These are phyloP conservation scores for Ceratocystis lukuohia DNA, from an alignment of 2,329 filamentous ascomycete genomes.

Conservation along the genomic window DNA sequence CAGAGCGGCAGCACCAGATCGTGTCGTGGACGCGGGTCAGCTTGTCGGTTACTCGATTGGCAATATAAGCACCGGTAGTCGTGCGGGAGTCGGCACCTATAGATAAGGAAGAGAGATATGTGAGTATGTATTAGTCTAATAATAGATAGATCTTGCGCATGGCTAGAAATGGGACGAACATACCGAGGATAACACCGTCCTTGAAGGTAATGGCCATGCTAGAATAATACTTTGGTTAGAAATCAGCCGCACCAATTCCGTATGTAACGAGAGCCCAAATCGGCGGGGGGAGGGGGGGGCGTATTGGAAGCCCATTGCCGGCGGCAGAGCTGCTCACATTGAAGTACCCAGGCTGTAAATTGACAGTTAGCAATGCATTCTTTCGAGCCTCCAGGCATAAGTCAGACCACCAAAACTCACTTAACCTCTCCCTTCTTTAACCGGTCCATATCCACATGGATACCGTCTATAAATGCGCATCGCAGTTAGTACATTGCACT, in stretches of 20 bases:
- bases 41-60: constrained; percentile 98
- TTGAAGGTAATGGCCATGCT: constrained; percentile 99
- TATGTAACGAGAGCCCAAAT: neutral
- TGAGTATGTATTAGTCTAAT: neutral
- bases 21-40: constrained; percentile 96
- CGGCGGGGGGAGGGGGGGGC: too few species aligned
- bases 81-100: constrained; percentile 87
- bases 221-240: constrained; percentile 22
- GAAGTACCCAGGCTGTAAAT: constrained; percentile 75
- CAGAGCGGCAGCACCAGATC: constrained; percentile 98
- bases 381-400: neutral
- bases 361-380: constrained; percentile 24
- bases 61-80: constrained; percentile 95
- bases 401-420: constrained; percentile 41
- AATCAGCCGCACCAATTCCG: constrained; percentile 19
- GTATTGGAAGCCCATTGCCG: neutral
- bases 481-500: constrained; percentile 19
- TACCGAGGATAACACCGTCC: constrained; percentile 86
- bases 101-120: neutral
- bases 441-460: constrained; percentile 97
- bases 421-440: constrained; percentile 99
- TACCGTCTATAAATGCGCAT: constrained; percentile 58
- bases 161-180: constrained; percentile 22
- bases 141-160: neutral
- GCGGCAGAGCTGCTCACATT: constrained; percentile 50